Evolutionary conservation across 495 filamentous ascomycete species (phyloP).

Genomic region (Friedmanniomyces endolithicus): DNA sequence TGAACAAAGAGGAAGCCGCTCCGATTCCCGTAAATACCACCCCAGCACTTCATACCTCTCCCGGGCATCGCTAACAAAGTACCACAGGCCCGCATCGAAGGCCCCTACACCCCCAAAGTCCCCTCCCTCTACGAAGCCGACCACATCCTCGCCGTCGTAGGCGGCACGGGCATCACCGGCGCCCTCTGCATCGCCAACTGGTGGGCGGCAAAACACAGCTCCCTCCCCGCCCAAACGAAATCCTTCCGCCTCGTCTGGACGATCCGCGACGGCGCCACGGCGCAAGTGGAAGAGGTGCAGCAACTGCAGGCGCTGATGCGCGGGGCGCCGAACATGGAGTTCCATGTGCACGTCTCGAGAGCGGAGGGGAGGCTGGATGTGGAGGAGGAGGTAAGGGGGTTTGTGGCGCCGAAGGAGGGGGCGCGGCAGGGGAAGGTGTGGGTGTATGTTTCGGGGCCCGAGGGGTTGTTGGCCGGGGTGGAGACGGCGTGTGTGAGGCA

Average conservation of each 20-base stretch:
- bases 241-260: background rate
- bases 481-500: background rate
- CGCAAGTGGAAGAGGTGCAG: background rate
- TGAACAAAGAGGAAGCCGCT: background rate
- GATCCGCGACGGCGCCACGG: background rate
- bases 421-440: background rate
- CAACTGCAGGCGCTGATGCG: background rate
- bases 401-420: background rate
- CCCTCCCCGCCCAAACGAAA: background rate
- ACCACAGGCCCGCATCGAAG: background rate
- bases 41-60: background rate
- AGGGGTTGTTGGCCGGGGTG: background rate
- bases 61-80: background rate
- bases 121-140: background rate
- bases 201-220: background rate
- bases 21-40: background rate
- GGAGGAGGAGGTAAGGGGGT: background rate
- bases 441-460: background rate
- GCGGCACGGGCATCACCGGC: background rate
- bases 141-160: background rate
- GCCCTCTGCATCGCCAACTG: background rate
- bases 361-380: background rate
- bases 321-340: background rate
- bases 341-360: background rate
- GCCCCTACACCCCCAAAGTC: background rate